Percentiles rank a stretch among this genome's conserved stretches.
Evolutionary conservation across 1,284 basidiomycete genomes (phyloP).

Genomic region (Ceratobasidium sp.): DNA sequence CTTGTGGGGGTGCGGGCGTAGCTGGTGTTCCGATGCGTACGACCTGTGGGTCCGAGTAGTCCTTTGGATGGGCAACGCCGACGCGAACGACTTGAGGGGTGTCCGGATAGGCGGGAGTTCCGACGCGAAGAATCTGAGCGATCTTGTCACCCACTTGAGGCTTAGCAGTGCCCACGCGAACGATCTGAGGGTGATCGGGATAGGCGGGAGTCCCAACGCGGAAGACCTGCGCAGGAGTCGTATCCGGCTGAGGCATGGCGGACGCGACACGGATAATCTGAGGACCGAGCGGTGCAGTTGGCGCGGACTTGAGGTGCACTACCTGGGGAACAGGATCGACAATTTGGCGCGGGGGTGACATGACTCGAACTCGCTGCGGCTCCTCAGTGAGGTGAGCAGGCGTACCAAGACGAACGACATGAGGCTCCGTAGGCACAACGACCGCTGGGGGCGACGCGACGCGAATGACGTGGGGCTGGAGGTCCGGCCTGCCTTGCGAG

Average conservation of each 20-base stretch:
- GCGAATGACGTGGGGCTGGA: conserved; percentile 29
- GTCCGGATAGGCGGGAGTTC: conserved; percentile 24
- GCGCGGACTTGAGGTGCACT: conserved; percentile 13
- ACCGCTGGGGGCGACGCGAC: conserved; percentile 29
- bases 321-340: conserved; percentile 29
- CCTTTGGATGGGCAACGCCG: conserved; percentile 5
- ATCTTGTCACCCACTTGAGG: conserved; percentile 23
- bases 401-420: conserved; percentile 28
- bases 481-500: conserved; percentile 21
- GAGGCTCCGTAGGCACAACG: conserved; percentile 21
- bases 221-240: conserved; percentile 23
- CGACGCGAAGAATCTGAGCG: conserved; percentile 17
- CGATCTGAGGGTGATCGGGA: conserved; percentile 30
- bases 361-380: conserved; percentile 16
- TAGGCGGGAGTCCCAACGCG: conserved; percentile 29
- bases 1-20: conserved; percentile 21
- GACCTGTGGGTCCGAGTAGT: conserved; percentile 17
- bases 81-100: conserved; percentile 21
- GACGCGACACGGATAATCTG: conserved; percentile 35
- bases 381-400: not conserved
- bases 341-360: conserved; percentile 26
- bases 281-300: conserved; percentile 22
- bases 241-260: conserved; percentile 18
- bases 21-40: conserved; percentile 20
- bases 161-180: conserved; percentile 30